Evolutionary conservation across 164 flowering plant species (phyloP).

Genomic region (Stephania japonica): DNA sequence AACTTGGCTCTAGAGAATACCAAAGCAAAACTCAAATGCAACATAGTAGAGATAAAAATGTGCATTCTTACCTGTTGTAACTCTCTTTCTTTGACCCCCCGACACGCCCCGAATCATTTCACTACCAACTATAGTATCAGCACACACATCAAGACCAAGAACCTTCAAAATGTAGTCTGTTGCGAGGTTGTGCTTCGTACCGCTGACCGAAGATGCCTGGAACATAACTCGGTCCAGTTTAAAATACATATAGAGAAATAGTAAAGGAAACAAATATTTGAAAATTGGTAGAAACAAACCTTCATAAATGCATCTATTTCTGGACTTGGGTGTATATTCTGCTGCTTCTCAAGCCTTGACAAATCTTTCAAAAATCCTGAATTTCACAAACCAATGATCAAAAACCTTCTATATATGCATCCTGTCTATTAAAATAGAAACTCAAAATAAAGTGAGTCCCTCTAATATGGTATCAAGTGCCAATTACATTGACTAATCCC

Average conservation of each 20-base stretch:
- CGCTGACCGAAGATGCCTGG: conserved; percentile 75
- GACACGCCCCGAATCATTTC: conserved; percentile 10
- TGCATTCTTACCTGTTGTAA: conserved; percentile 6
- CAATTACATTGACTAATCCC: too few relatives aligned
- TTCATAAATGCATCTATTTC: conserved; percentile 94
- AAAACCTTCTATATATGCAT: too few relatives aligned
- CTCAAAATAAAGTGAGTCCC: too few relatives aligned
- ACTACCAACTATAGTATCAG: conserved; percentile 10
- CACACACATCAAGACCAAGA: conserved; percentile 8
- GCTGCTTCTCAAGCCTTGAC: conserved; percentile 58
- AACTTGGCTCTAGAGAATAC: neutral
- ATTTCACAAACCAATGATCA: too few relatives aligned
- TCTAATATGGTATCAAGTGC: too few relatives aligned
- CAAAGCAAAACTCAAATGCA: neutral
- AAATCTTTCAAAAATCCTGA: conserved; percentile 54
- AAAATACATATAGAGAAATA: neutral
- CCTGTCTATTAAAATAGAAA: too few relatives aligned
- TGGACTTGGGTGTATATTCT: conserved; percentile 60
- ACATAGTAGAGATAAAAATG: too few relatives aligned
- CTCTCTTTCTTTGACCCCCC: conserved; percentile 8
- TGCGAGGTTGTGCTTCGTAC: conserved; percentile 54
- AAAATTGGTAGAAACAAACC: conserved; percentile 28
- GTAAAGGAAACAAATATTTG: neutral
- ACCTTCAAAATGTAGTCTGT: conserved; percentile 11
- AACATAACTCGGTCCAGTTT: conserved; percentile 4